These are phyloP conservation scores for Coprinopsis marcescibilis DNA, from an alignment of 768 basidiomycete species.

Conservation along the genomic window DNA sequence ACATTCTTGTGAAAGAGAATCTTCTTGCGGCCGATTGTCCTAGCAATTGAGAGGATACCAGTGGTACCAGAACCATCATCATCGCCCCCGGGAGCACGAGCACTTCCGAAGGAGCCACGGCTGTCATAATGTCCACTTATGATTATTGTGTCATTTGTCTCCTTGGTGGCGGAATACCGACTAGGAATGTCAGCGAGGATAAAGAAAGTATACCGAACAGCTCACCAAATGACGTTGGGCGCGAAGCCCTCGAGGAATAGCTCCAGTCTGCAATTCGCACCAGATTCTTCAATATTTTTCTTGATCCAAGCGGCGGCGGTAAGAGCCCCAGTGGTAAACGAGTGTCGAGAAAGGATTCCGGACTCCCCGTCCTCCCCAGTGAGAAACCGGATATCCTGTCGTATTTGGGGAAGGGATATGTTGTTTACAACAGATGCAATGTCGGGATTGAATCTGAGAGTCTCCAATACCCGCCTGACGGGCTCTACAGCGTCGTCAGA, in stretches of 20 bases:
- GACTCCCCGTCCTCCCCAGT: conserved; percentile 79
- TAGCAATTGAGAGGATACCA: conserved; percentile 76
- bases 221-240: conserved; percentile 84
- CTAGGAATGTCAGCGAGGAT: conserved; percentile 26
- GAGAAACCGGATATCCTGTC: conserved; percentile 70
- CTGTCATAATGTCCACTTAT: conserved; percentile 89
- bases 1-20: conserved; percentile 73
- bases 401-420: conserved; percentile 61
- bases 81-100: conserved; percentile 52
- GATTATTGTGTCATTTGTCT: conserved; percentile 61
- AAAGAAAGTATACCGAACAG: conserved; percentile 3
- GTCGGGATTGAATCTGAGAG: conserved; percentile 61
- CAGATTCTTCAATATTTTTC: conserved; percentile 62
- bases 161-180: conserved; percentile 47
- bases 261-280: conserved; percentile 65
- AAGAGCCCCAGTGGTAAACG: conserved; percentile 62
- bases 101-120: conserved; percentile 80
- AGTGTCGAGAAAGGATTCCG: conserved; percentile 74
- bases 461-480: conserved; percentile 50
- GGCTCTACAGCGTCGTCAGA: conserved; percentile 47
- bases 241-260: conserved; percentile 69
- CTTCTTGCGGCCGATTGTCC: conserved; percentile 58
- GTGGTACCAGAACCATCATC: conserved; percentile 56
- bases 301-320: conserved; percentile 74
- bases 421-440: conserved; percentile 65